A percentile compares a stretch with the other conserved stretches of the same genome.
These are phyloP conservation scores for Fonsecaea monophora DNA, from an alignment of 2,329 filamentous ascomycete species.

Conservation along the genomic window DNA sequence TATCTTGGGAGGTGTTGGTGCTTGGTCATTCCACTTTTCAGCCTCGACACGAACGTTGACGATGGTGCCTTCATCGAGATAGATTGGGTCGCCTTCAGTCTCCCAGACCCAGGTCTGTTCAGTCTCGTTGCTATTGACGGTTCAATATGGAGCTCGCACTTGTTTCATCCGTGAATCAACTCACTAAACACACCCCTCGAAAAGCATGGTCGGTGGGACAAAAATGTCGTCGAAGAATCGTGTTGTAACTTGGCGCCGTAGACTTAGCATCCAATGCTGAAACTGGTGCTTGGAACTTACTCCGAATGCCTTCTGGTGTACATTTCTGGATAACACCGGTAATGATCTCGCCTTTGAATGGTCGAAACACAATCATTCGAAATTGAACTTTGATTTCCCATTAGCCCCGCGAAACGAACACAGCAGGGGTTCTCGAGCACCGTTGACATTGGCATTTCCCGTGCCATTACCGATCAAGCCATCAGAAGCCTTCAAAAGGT, in stretches of 20 bases:
- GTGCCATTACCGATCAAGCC: conserved; percentile 92
- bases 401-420: conserved; percentile 8
- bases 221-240: conserved; percentile 96
- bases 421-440: conserved; percentile 55
- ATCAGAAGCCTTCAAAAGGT: conserved; percentile 86
- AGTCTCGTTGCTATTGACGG: conserved; percentile 65
- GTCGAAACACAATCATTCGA: conserved; percentile 88
- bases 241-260: conserved; percentile 68
- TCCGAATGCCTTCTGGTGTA: conserved; percentile 73
- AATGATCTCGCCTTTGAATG: conserved; percentile 93
- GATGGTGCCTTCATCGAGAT: conserved; percentile 87
- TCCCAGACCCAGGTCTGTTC: conserved; percentile 88
- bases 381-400: conserved; percentile 74
- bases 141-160: conserved; percentile 10
- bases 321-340: conserved; percentile 81
- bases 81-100: conserved; percentile 74
- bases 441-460: conserved; percentile 92
- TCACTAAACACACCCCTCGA: conserved; percentile 78
- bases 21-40: conserved; percentile 89
- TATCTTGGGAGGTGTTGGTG: conserved; percentile 21
- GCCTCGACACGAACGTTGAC: conserved; percentile 84
- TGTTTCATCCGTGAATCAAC: conserved; percentile 44
- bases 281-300: conserved; percentile 51
- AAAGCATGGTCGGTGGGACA: conserved; percentile 75
- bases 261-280: background rate